Base-by-base conservation (phyloP, 768 basidiomycete species). In the Ephemerocybe angulata region DNA sequence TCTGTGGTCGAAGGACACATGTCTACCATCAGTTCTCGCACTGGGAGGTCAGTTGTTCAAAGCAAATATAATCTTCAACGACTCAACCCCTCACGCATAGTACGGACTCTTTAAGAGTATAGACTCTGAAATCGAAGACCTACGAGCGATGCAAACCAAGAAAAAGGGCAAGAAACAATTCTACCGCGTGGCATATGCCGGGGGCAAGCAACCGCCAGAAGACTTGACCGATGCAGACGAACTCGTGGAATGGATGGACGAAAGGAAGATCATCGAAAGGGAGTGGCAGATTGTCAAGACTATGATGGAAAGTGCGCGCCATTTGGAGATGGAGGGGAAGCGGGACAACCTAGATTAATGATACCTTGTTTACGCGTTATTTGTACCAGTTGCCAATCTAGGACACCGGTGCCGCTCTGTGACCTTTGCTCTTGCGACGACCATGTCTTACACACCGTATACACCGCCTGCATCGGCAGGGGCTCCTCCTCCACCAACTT, bases 231-330 rank as follows among this genome's bases (percentile, higher is more conserved):
- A 92, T 61, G 87, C 86, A n/a, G 88, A 93, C 62, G 82, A 71
- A n/a, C 74, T 92, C 33, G 86, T 86, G 72, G 87, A 89, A 22
- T 91, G 89, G 88, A 76, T 93, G 10, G 90, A 90, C 56, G 69
- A 83, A 57, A 77, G 88, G 31, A 77, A 79, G 17, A 66, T 88
- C 40, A 84, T 92, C 54, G 80, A 85, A 17, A 71, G 71, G 55
- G 84, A 88, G 62, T 92, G 88, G 88, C 76, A 79, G 53, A 85
- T 76, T 60, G 66, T 92, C 49, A 84, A 88, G 59, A 70, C 74
- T 30, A 79, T 91, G 76, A 89, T 91, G 86, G 85, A 89, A 24
- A 78, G 74, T 37, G 87, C 89, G n/a, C 75, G 76, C 35, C 76
- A 78, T 58, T 71, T 92, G 47, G 88, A 90, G 50, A 64, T 78